Conservation (phyloP, 345 rosid species). For the Salix brachista region DNA sequence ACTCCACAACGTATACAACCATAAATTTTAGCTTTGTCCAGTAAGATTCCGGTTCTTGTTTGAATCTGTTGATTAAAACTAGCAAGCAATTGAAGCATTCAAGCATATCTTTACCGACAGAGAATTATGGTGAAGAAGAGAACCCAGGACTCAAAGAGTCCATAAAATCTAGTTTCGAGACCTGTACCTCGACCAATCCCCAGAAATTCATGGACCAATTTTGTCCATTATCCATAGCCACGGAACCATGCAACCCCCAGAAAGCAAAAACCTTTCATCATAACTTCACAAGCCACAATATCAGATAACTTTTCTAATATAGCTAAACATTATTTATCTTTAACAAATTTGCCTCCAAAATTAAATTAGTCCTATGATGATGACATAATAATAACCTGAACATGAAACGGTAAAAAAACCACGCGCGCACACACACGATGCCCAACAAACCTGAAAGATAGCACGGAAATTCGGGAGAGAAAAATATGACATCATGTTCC, state of each 20-base stretch:
- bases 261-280: neutral
- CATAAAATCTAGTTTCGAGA: neutral
- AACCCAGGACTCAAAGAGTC: neutral
- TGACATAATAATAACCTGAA: neutral
- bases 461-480: neutral
- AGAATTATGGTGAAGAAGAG: neutral
- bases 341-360: neutral
- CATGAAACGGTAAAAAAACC: neutral
- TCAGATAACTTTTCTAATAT: neutral
- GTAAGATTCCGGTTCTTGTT: neutral
- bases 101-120: neutral
- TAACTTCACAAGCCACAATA: neutral
- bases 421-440: no score
- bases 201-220: neutral
- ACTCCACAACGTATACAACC: no score
- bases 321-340: neutral
- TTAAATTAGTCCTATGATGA: neutral
- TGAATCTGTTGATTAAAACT: neutral
- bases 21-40: neutral
- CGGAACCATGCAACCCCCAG: no score
- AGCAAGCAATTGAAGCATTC: neutral
- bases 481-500: conserved; percentile 4
- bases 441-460: conserved; percentile 16
- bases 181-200: neutral
- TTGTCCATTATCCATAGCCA: neutral